Evolutionary conservation across 768 basidiomycete genomes (phyloP).

Genomic region (Lactarius vividus): DNA sequence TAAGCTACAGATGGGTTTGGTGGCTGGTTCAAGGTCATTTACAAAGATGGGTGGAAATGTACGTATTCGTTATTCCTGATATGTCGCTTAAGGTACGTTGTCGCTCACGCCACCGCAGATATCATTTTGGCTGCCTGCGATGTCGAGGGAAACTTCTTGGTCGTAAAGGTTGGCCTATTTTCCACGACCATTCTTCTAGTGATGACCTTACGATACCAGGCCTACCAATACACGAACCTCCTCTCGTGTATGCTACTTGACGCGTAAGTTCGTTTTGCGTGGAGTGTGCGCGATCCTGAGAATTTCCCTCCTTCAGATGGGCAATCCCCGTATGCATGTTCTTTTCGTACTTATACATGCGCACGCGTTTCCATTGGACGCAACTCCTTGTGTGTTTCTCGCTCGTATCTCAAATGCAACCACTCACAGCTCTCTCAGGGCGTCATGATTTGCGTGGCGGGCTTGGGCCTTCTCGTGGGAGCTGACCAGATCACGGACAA

Average conservation of each 20-base stretch:
- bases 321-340: constrained; percentile 85
- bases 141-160: constrained; percentile 86
- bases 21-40: constrained; percentile 75
- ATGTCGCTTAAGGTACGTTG: not conserved
- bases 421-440: constrained; percentile 45
- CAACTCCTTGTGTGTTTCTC: constrained; percentile 60
- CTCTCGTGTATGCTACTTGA: constrained; percentile 92
- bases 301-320: constrained; percentile 49
- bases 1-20: constrained; percentile 64
- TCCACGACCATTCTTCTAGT: not conserved
- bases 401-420: not conserved
- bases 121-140: constrained; percentile 75
- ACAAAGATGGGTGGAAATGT: constrained; percentile 88
- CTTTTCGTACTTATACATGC: constrained; percentile 82
- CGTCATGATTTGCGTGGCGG: constrained; percentile 66
- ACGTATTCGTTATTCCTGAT: constrained; percentile 29
- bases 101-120: constrained; percentile 43
- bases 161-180: constrained; percentile 55
- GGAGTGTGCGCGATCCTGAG: not conserved
- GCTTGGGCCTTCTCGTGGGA: constrained; percentile 75
- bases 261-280: constrained; percentile 47
- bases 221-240: constrained; percentile 83
- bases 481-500: constrained; percentile 79
- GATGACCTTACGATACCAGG: constrained; percentile 38
- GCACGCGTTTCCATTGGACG: constrained; percentile 77